Base-by-base conservation (phyloP, 2,329 filamentous ascomycete genomes). In the Ophiostoma tasmaniense region DNA sequence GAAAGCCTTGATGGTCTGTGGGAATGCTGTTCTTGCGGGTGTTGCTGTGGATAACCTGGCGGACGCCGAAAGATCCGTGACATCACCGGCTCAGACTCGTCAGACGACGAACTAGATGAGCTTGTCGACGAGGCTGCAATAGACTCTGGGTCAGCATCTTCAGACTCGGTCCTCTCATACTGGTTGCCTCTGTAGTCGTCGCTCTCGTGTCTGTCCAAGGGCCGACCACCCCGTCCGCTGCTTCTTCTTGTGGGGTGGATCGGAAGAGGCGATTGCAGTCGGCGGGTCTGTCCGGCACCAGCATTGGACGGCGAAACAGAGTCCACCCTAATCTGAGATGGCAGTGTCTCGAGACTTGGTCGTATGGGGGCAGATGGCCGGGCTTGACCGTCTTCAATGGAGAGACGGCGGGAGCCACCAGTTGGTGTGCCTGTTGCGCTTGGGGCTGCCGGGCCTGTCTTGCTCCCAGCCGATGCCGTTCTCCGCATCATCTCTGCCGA, bases 51-150 rank as follows among this genome's bases (percentile, higher is more conserved):
- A 22, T 83, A 86, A 25, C 84, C 81, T 13, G 85, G 85, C 2
- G 85, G 85, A 1, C 85, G 83, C 28, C 84, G 83, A 73, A 87
- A 87, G 71, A 87, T 87, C 69, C 85, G 81, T 17, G 85, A 87
- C 74, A 87, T 83, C 3, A 82, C 85, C 0, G 84, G 83, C 71
- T 81, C 81, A 0, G 83, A 86, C 35, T 80, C 76, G 0, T 73
- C 74, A 0, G 76, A 77, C 0, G 77, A 76, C 1, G 75, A 75
- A 3, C 52, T 69, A 3, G 67, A 68, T 5, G 69, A 77, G 69
- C 61, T 37, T 33, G 14, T n/a, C 14, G 61, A 64, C 20, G 61
- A 81, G 25, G 75, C 75, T 0, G 78, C 77, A 1, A 79, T 80
- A 0, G 82, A 83, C 4, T 77, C 68, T 14, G 80, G 76, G 75